Evolutionary conservation across 345 rosid genomes (phyloP), one percentile per base, ranked within the genome.

Genomic region (Aegle marmelos): DNA sequence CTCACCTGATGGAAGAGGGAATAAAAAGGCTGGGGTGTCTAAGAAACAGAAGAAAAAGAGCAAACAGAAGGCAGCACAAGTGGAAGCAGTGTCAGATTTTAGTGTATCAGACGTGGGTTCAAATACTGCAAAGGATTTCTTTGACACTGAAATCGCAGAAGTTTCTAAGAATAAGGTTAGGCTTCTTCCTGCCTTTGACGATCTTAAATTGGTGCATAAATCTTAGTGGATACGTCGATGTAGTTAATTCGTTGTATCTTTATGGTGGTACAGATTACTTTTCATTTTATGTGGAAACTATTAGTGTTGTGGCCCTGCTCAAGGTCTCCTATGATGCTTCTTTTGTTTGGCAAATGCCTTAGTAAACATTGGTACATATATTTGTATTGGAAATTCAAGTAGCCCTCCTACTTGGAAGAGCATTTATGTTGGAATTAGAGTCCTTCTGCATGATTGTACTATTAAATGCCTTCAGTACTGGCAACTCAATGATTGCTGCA

Each of bases 21-120:
- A 78, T 76, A 91, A 81, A 84, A 94, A 84, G 84, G 79, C 79
- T 27, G 90, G 86, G 36, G 78, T 76, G 28, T 83, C 87, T 14
- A 88, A 79, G 58, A 96, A 94, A 67, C 95, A 92, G 76, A 90
- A 81, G 82, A 94, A 77, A 78, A 91, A 89, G 85, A 90, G 78
- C 79, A 92, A 91, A 81, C 90, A 83, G 70, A 88, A 84, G 81
- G 82, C 33, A 30, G 68, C 70, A 63, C 91, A 85, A 73, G 82
- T 63, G 54, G 94, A 91, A 81, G 59, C 79, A 11, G 75, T 67
- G 27, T 34, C 94, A 78, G 91, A 82, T 75, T 76, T 81, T 68
- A 68, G 41, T 76, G 82, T 79, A 76, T 72, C 69, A 75, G 85
- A 83, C 24, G 71, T 77, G 56, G 90, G 79, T 78, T 65, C 81